These are phyloP conservation scores for Alternaria triticimaculans DNA, from an alignment of 2,329 filamentous ascomycete species.

Conservation along the genomic window DNA sequence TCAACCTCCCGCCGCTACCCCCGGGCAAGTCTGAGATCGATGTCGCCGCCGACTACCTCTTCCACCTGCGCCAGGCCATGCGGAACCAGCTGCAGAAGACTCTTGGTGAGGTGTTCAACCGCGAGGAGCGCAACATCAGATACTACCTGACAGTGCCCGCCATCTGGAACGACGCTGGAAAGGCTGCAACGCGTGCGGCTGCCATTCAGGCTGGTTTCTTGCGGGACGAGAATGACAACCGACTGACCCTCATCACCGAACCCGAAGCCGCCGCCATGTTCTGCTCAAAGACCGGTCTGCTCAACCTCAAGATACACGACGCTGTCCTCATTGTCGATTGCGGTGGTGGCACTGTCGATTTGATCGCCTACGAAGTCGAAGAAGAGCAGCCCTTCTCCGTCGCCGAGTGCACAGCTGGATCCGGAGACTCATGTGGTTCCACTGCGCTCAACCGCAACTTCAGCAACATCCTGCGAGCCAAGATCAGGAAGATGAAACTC, in stretches of 20 bases:
- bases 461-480: slow-evolving; percentile 95
- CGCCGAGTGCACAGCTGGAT: slow-evolving; percentile 94
- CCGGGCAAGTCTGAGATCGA: slow-evolving; percentile 99
- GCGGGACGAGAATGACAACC: slow-evolving; percentile 96
- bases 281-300: slow-evolving; percentile 93
- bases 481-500: slow-evolving; percentile 99
- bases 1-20: slow-evolving; percentile 95
- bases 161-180: slow-evolving; percentile 99
- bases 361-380: slow-evolving; percentile 98
- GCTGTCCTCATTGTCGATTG: slow-evolving; percentile 98
- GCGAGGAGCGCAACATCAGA: slow-evolving; percentile 96
- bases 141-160: slow-evolving; percentile 99
- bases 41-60: slow-evolving; percentile 98
- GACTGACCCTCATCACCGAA: slow-evolving; percentile 91
- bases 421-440: slow-evolving; percentile 97
- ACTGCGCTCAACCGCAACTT: slow-evolving; percentile 98
- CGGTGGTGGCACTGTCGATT: slow-evolving; percentile 96
- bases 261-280: slow-evolving; percentile 97
- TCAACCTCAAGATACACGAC: slow-evolving; percentile 97
- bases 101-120: slow-evolving; percentile 94
- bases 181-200: slow-evolving; percentile 92
- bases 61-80: slow-evolving; percentile 97
- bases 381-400: slow-evolving; percentile 97
- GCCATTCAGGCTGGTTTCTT: slow-evolving; percentile 97
- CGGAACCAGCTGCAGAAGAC: slow-evolving; percentile 94